Conservation (phyloP, 352 stramenopile genomes). For the Pythium pyrilobum region DNA sequence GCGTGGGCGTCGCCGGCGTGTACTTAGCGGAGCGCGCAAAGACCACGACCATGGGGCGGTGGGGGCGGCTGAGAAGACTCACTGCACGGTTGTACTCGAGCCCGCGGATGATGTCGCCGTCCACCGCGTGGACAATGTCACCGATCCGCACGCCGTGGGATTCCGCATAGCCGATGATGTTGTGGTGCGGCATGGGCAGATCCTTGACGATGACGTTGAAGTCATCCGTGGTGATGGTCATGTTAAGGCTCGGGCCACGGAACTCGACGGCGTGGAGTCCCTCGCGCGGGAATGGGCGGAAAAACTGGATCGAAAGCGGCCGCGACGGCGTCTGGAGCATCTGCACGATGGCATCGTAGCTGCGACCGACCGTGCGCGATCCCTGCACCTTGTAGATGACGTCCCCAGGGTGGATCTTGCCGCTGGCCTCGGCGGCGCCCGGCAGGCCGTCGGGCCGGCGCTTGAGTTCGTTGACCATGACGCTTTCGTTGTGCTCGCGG, state of each 20-base stretch:
- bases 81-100: slow-evolving; percentile 81
- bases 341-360: slow-evolving; percentile 79
- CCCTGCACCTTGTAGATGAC: slow-evolving; percentile 87
- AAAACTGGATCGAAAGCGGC: slow-evolving; percentile 77
- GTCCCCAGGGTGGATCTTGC: slow-evolving; percentile 57
- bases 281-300: slow-evolving; percentile 69
- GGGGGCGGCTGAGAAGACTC: slow-evolving; percentile 58
- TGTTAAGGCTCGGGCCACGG: slow-evolving; percentile 69
- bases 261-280: slow-evolving; percentile 82
- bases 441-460: slow-evolving; percentile 40
- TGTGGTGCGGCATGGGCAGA: slow-evolving; percentile 72
- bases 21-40: slow-evolving; percentile 74
- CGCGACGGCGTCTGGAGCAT: slow-evolving; percentile 81
- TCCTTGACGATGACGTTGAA: slow-evolving; percentile 84
- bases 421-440: slow-evolving; percentile 51
- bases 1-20: slow-evolving; percentile 48
- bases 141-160: slow-evolving; percentile 75
- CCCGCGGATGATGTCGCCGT: slow-evolving; percentile 72
- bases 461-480: slow-evolving; percentile 85
- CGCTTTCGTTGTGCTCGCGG: slow-evolving; percentile 76
- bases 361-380: slow-evolving; percentile 61
- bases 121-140: slow-evolving; percentile 74
- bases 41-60: slow-evolving; percentile 72
- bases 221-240: slow-evolving; percentile 85
- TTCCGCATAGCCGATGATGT: slow-evolving; percentile 81